These are phyloP conservation scores for Termitomyces sp. DNA, from an alignment of 768 basidiomycete species.

Conservation along the genomic window DNA sequence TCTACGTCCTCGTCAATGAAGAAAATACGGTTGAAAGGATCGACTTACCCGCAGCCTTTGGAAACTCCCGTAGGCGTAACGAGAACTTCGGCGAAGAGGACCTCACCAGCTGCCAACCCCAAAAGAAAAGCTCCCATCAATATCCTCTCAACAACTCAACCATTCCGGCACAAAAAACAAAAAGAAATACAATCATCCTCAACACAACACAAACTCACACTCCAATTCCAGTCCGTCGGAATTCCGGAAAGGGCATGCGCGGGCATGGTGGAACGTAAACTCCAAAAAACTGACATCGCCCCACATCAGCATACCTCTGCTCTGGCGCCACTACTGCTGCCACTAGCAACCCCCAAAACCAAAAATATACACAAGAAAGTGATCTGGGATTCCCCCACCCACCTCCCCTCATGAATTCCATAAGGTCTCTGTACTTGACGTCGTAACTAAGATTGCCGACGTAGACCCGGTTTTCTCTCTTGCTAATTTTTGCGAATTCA, in stretches of 20 bases:
- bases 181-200: conserved; percentile 33
- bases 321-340: conserved; percentile 26
- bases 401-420: conserved; percentile 99
- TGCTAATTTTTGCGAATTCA: conserved; percentile 93
- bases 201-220: conserved; percentile 28
- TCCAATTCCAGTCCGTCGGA: conserved; percentile 31
- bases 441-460: conserved; percentile 99
- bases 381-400: conserved; percentile 78
- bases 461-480: conserved; percentile 97
- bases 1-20: conserved; percentile 33
- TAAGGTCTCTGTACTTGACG: conserved; percentile 97
- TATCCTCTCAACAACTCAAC: conserved; percentile 75
- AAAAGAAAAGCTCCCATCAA: conserved; percentile 91
- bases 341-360: conserved; percentile 23
- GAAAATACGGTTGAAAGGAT: conserved; percentile 8
- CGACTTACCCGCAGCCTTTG: conserved; percentile 96
- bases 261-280: conserved; percentile 17
- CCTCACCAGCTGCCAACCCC: conserved; percentile 96
- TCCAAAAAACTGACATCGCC: conserved; percentile 16
- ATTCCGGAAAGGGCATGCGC: conserved; percentile 12
- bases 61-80: conserved; percentile 94
- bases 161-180: conserved; percentile 40
- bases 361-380: conserved; percentile 44
- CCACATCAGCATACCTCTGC: conserved; percentile 15
- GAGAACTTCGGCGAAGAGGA: conserved; percentile 99